phyloP scores from a whole-genome alignment of 495 filamentous ascomycete genomes.

The Tuber calosporum region DNA sequence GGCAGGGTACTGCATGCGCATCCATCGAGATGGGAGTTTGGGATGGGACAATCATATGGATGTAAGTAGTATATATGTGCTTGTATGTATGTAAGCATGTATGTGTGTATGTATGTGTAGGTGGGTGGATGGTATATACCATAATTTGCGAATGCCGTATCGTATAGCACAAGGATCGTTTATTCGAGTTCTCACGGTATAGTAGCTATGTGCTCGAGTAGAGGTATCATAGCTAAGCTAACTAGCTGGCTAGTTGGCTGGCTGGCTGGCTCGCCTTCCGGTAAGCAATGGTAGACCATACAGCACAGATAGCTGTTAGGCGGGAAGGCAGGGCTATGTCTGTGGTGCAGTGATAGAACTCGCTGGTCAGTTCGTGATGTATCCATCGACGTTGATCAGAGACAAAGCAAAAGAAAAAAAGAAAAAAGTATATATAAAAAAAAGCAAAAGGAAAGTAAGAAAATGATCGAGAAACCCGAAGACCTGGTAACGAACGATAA shows the following conservation, averaged over 20 bases:
- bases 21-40: not conserved
- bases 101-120: not conserved
- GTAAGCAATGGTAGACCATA: not conserved
- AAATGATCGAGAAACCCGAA: not conserved
- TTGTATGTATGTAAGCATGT: not conserved
- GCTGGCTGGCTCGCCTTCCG: not conserved
- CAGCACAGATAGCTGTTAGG: not conserved
- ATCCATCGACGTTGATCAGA: not conserved
- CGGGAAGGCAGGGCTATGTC: not conserved
- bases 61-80: not conserved
- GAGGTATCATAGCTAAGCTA: not conserved
- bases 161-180: not conserved
- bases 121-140: not conserved
- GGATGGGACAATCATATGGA: not conserved
- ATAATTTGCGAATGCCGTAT: not conserved
- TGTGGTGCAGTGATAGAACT: not conserved
- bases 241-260: not conserved
- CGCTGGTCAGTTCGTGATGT: not conserved
- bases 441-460: not conserved
- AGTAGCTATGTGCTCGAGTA: not conserved
- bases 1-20: not conserved
- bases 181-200: too few relatives aligned
- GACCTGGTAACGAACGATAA: slow-evolving; percentile 1
- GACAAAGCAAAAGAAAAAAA: not conserved
- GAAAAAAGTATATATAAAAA: not conserved